Base-by-base conservation (phyloP, 148 eudicot genomes). In the Vaccinium vitisidaea region DNA sequence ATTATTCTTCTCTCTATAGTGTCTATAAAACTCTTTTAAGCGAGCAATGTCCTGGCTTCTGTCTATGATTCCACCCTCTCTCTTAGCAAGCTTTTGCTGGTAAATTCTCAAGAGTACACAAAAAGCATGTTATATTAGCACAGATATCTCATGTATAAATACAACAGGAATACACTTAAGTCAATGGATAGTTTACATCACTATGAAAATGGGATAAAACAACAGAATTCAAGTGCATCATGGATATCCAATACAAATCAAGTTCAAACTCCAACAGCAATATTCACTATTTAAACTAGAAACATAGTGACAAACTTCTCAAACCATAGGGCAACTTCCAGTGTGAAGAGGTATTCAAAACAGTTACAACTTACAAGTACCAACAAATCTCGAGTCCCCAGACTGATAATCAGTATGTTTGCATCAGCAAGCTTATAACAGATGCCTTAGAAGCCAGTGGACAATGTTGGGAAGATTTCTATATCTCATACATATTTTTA, bases 81-180 rank as follows among this genome's bases (percentile, higher is more conserved):
- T 91, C 90, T 92, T 97, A 23, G 99, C 99, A 53, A 95, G 90
- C 87, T 97, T 97, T 97, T 97, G 98, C 99, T 97, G 94, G 83
- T 88, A 85, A 69, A 53, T 32, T 19, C 8, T 75, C 75, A 58
- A 39, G 23, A 77, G 63, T 12, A 80, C 12, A 3, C 48, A 18
- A 80, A 52, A 80, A 81, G 23, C 19, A 55, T 53, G 48, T 53
- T 16, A 54, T 78, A 78, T 52, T 55, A 58, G 9, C 39, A 56
- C 49, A 79, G 18, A 52, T 77, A 79, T 56, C 49, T 30, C 69
- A 19, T 15, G 56, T 1, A 18, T 56, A 79, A 11, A 73, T 52
- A 77, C 39, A 77, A 79, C 69, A 27, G 65, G 48, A 79, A 53
- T 54, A 7, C 69, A 12, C 77, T 18, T 7, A 81, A 81, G 39